These are phyloP conservation scores for Heliamphora pulchella DNA, from an alignment of 179 eudicot species.

Conservation along the genomic window DNA sequence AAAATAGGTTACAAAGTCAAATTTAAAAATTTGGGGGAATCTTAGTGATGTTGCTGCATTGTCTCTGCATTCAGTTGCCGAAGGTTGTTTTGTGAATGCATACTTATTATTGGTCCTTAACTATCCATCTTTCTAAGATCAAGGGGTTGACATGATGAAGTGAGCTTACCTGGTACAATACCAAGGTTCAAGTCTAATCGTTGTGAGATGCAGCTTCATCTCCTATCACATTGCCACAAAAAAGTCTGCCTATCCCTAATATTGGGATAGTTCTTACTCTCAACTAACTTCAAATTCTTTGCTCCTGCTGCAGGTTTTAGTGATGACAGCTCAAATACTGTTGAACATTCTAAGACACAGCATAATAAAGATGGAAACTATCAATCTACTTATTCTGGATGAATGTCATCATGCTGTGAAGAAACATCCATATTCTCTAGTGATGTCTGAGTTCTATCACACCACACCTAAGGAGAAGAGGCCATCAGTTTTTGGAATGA, in stretches of 20 bases:
- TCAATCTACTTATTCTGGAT: constrained; percentile 86
- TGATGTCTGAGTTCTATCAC: constrained; percentile 99
- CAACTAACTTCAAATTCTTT: constrained; percentile 12
- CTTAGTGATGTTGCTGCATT: neutral
- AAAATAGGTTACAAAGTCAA: neutral
- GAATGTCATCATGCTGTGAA: constrained; percentile 99
- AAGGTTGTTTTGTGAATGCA: neutral
- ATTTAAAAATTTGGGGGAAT: neutral
- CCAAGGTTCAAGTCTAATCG: no score
- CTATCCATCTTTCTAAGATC: neutral
- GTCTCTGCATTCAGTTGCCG: neutral
- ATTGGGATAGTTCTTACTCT: neutral
- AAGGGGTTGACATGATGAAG: no score
- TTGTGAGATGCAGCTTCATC: no score
- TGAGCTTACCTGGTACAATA: no score
- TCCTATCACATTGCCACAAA: no score
- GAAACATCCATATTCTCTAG: constrained; percentile 96
- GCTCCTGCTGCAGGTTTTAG: constrained; percentile 64
- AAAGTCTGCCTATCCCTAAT: neutral
- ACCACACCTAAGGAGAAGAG: constrained; percentile 88
- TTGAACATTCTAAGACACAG: constrained; percentile 95
- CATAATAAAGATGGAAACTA: constrained; percentile 88
- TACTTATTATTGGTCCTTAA: neutral
- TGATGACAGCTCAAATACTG: constrained; percentile 98
- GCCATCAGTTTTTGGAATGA: constrained; percentile 95